Evolutionary conservation across 179 eudicot species (phyloP), one percentile per base, ranked within the genome.

Genomic region (Silene coronaria): DNA sequence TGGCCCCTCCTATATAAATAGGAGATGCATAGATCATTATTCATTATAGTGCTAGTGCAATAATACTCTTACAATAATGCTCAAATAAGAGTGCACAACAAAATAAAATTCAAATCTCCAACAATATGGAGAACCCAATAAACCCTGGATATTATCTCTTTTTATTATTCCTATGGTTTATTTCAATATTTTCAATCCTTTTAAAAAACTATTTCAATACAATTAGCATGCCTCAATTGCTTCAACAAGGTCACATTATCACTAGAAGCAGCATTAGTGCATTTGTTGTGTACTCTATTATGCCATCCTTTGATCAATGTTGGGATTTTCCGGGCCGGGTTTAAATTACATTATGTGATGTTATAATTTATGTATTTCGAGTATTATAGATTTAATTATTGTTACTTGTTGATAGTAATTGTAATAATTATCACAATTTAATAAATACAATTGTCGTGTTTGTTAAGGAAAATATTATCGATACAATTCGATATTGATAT

Each of bases 111-210:
- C 16, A n/a, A 21, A n/a, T 14, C 0, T 10, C 7, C 4, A 26
- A n/a, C 11, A 32, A 74, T 75, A 74, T 75, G 76, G 78, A 75
- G n/a, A 80, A 22, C 46, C 62, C 76, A 69, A 70, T 80, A 6
- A 80, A 71, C 51, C 82, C 79, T 63, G 24, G 67, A 10, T 75
- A 75, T n/a, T 80, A 80, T 64, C 22, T 75, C 46, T 28, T 80
- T 48, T 63, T 80, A 19, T 63, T 80, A 57, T 71, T 70, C 76
- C 38, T 80, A 36, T 80, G 82, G 82, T 71, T 80, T 38, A 80
- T 80, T 28, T 75, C 82, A 6, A 53, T 62, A 34, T n/a, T 75
- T 21, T 80, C 76, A n/a, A 58, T 80, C 27, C 78, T 80, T 17
- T 48, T 75, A 17, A 75, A 64, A 75, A 75, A 5, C 48, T 74